Evolutionary conservation across 2,329 filamentous ascomycete species (phyloP).

Genomic region (Escovopsis sp.): DNA sequence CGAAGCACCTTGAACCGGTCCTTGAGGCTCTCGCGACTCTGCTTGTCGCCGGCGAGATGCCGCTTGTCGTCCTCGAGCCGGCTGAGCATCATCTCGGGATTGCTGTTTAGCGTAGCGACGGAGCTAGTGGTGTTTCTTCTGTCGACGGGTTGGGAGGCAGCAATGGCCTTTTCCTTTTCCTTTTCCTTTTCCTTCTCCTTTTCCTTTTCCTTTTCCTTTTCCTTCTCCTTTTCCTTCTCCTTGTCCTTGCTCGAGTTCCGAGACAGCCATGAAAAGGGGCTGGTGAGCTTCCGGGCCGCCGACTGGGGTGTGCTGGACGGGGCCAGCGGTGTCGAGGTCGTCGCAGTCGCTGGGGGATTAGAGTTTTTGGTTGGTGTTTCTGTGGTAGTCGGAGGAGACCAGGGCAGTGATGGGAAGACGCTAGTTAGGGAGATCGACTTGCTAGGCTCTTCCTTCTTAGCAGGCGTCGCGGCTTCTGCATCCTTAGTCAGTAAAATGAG

Average conservation of each 20-base stretch:
- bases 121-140: slow-evolving; percentile 67
- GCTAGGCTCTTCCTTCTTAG: slow-evolving; percentile 26
- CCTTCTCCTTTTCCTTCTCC: slow-evolving; percentile 15
- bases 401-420: slow-evolving; percentile 59
- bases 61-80: slow-evolving; percentile 61
- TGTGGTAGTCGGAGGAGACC: slow-evolving; percentile 39
- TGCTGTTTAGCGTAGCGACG: slow-evolving; percentile 62
- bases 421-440: slow-evolving; percentile 52
- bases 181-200: no score
- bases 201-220: no score
- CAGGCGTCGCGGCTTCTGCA: slow-evolving; percentile 18
- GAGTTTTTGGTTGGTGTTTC: slow-evolving; percentile 32
- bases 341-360: slow-evolving; percentile 18
- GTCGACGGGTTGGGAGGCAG: slow-evolving; percentile 31
- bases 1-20: slow-evolving; percentile 68
- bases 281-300: slow-evolving; percentile 58
- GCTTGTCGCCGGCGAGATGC: slow-evolving; percentile 28
- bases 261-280: slow-evolving; percentile 77
- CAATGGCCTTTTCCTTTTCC: slow-evolving; percentile 29
- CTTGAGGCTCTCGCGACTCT: slow-evolving; percentile 48
- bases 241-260: slow-evolving; percentile 46
- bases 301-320: slow-evolving; percentile 14
- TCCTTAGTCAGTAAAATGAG: slow-evolving; percentile 7
- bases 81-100: slow-evolving; percentile 64
- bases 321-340: slow-evolving; percentile 18